These are phyloP conservation scores for Protomyces lactucae-debilis DNA, from an alignment of 1,139 yeast species.

Conservation along the genomic window DNA sequence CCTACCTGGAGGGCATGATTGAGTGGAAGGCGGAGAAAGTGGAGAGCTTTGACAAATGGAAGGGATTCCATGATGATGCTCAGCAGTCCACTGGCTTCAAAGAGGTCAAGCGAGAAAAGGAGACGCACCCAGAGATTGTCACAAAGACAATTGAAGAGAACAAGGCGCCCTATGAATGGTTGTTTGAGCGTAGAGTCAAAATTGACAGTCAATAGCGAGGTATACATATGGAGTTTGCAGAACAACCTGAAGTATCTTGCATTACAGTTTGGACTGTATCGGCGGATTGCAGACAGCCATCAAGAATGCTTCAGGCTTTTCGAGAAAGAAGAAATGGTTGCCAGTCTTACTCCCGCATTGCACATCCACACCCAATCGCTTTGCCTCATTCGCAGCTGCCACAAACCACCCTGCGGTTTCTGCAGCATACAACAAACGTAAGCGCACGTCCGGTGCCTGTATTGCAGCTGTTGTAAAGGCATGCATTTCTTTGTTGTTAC, in stretches of 20 bases:
- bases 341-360: not conserved
- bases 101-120: conserved; percentile 22
- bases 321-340: not conserved
- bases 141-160: conserved; percentile 15
- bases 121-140: conserved; percentile 15
- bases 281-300: not conserved
- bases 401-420: not conserved
- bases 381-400: not conserved
- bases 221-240: not conserved
- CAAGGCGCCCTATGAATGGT: conserved; percentile 9
- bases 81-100: conserved; percentile 36
- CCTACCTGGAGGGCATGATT: conserved; percentile 35
- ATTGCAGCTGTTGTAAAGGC: not conserved
- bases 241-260: not conserved
- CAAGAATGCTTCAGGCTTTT: not conserved
- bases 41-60: conserved; percentile 37
- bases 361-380: not conserved
- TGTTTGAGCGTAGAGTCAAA: conserved; percentile 3
- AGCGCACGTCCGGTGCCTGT: not conserved
- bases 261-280: not conserved
- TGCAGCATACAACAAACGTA: not conserved
- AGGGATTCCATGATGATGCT: conserved; percentile 38
- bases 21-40: conserved; percentile 34
- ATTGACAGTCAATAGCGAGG: not conserved
- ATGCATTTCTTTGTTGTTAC: not conserved